phyloP scores from a whole-genome alignment of 2,329 filamentous ascomycete genomes.

The Cladosporium sp. region DNA sequence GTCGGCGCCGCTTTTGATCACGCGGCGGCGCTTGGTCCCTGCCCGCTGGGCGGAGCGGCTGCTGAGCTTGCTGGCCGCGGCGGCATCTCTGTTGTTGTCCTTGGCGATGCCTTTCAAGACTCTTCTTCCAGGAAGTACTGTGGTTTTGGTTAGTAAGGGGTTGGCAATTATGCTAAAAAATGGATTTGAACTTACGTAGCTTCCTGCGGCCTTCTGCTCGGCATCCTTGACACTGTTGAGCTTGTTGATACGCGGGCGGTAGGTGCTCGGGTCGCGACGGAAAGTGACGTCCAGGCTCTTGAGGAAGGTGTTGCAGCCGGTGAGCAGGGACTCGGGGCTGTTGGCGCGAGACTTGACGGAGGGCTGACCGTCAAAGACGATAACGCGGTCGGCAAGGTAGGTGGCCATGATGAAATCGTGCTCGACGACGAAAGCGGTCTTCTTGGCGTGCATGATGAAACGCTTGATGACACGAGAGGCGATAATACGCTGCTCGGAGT shows the following conservation, averaged over 20 bases:
- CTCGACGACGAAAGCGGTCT: conserved; percentile 98
- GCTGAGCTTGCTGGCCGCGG: conserved; percentile 11
- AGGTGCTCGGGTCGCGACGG: conserved; percentile 94
- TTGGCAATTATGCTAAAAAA: no score
- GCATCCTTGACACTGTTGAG: conserved; percentile 90
- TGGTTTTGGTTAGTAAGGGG: not conserved
- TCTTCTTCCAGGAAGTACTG: conserved; percentile 79
- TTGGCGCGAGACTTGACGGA: conserved; percentile 86
- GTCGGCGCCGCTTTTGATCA: conserved; percentile 41
- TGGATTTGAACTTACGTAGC: conserved; percentile 64
- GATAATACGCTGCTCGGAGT: conserved; percentile 98
- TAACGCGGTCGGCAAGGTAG: conserved; percentile 84
- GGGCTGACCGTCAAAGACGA: conserved; percentile 94
- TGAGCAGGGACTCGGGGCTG: conserved; percentile 82
- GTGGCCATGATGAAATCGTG: conserved; percentile 99
- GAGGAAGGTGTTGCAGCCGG: conserved; percentile 93
- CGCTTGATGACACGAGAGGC: conserved; percentile 97
- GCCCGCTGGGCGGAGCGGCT: conserved; percentile 9
- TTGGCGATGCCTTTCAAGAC: conserved; percentile 59
- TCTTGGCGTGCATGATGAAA: conserved; percentile 99
- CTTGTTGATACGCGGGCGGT: conserved; percentile 98
- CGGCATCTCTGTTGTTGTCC: conserved; percentile 27
- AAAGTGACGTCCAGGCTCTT: conserved; percentile 97
- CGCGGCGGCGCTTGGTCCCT: conserved; percentile 28
- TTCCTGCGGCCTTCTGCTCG: conserved; percentile 89